Evolutionary conservation across 371 early-diverging fungal species (phyloP).

Genomic region (Vittaforma corneae): DNA sequence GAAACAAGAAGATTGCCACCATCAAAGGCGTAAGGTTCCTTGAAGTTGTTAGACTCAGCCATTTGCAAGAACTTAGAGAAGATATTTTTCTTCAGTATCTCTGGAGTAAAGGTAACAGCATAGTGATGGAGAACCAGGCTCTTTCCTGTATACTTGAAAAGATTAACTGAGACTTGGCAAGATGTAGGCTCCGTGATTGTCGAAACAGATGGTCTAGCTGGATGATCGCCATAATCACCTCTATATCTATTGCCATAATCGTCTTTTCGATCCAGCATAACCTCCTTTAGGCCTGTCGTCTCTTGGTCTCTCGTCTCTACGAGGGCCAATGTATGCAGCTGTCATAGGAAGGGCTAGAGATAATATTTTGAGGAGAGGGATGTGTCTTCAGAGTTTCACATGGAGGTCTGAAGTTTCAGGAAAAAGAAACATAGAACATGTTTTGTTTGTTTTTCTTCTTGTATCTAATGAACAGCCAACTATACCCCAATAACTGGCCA

Average conservation of each 20-base stretch:
- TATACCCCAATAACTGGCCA: no score
- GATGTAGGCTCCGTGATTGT: constrained; percentile 20
- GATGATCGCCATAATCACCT: background rate
- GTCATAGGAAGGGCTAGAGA: no score
- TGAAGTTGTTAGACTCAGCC: background rate
- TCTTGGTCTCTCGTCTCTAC: no score
- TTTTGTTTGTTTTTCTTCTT: no score
- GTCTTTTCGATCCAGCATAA: no score
- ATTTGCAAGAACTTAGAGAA: constrained; percentile 6
- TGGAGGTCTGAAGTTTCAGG: no score
- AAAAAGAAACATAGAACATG: no score
- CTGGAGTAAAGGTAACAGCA: constrained; percentile 32
- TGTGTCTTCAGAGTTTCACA: no score
- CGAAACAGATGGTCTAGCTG: background rate
- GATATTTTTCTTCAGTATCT: constrained; percentile 16
- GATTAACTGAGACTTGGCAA: constrained; percentile 9
- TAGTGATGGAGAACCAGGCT: constrained; percentile 15
- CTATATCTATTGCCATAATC: background rate
- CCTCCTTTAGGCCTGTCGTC: no score
- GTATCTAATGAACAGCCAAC: no score
- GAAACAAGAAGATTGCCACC: constrained; percentile 29
- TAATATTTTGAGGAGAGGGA: no score
- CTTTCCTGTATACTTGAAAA: constrained; percentile 25
- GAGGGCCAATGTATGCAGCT: no score
- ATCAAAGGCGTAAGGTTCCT: constrained; percentile 28